Percentiles rank a stretch among this genome's conserved stretches.
These are phyloP conservation scores for Elongisporangium senticosum DNA, from an alignment of 352 stramenopile species.

Conservation along the genomic window DNA sequence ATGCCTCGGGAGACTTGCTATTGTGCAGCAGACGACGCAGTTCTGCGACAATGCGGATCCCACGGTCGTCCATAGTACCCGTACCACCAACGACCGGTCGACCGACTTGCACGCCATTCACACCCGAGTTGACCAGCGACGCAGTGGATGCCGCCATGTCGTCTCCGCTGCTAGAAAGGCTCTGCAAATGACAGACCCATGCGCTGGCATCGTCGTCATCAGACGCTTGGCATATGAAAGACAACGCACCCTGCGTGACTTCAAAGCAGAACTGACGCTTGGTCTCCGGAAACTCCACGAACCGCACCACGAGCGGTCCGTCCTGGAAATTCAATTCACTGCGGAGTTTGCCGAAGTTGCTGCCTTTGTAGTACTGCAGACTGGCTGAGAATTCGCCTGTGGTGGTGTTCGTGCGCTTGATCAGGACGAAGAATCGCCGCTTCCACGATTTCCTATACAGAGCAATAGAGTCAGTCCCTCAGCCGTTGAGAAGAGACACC, in stretches of 20 bases:
- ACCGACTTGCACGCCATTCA: constrained; percentile 28
- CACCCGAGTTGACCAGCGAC: constrained; percentile 26
- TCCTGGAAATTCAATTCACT: constrained; percentile 76
- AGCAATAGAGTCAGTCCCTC: constrained; percentile 14
- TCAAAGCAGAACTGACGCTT: constrained; percentile 85
- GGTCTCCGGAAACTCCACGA: constrained; percentile 71
- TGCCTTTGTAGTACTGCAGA: constrained; percentile 85
- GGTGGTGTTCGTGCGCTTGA: constrained; percentile 63
- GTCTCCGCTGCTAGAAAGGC: constrained; percentile 37
- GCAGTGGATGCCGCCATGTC: constrained; percentile 28
- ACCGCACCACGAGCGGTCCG: constrained; percentile 58
- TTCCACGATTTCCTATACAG: constrained; percentile 77
- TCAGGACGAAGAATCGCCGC: constrained; percentile 81
- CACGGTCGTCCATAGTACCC: constrained; percentile 49
- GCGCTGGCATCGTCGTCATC: constrained; percentile 83
- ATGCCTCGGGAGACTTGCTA: constrained; percentile 64
- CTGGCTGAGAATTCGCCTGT: constrained; percentile 69
- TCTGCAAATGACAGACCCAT: constrained; percentile 82
- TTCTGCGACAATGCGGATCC: constrained; percentile 81
- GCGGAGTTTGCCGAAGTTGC: constrained; percentile 71
- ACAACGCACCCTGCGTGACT: constrained; percentile 62
- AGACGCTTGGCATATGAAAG: constrained; percentile 69
- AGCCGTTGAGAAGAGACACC: background rate
- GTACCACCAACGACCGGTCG: constrained; percentile 14
- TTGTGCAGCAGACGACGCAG: constrained; percentile 71